Base-by-base conservation (phyloP, 2,329 filamentous ascomycete species). In the Colletotrichum horii region DNA sequence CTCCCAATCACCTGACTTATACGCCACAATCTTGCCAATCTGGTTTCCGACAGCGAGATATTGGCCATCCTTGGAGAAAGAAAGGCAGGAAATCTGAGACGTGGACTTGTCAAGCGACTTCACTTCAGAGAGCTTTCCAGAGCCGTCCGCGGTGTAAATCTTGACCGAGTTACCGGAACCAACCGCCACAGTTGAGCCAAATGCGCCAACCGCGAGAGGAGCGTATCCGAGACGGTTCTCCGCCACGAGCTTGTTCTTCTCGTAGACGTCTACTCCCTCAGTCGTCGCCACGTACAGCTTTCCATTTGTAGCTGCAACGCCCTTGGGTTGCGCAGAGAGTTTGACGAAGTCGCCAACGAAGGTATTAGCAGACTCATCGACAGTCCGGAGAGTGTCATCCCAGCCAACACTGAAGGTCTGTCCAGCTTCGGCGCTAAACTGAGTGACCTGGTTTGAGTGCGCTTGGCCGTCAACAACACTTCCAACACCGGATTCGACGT, bases 321-420 rank as follows among this genome's bases (percentile, higher is more conserved):
- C 94, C 84, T 94, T 96, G 4, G 97, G 97, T 81, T 98, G 97
- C 22, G 93, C 93, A 4, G 91, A 88, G 24, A 98, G 90, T 81
- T 94, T 93, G 36, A 89, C 85, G 2, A 91, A 88, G 66, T 89
- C 89, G 71, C 94, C 95, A 8, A 93, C 89, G 83, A 97, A 98
- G 0, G 93, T 94, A 80, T 92, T 93, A 68, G 93, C 91, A 1
- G 92, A 89, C 74, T 94, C 89, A 78, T 98, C 96, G 43, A 97
- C 89, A 58, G 91, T 93, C 77, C 96, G 93, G 43, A 98, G 88
- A 1, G 93, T 95, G 83, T 99, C 97, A 82, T 99, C 97, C 97
- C 96, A 99, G 77, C 93, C 96, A 69, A 96, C 94, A 80, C 93
- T 96, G 86, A 95, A 96, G n/a, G 95, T 91, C 78, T 92, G 90